These are phyloP conservation scores for Parasarocladium wereldwijsianum DNA, from an alignment of 2,329 filamentous ascomycete genomes.

Conservation along the genomic window DNA sequence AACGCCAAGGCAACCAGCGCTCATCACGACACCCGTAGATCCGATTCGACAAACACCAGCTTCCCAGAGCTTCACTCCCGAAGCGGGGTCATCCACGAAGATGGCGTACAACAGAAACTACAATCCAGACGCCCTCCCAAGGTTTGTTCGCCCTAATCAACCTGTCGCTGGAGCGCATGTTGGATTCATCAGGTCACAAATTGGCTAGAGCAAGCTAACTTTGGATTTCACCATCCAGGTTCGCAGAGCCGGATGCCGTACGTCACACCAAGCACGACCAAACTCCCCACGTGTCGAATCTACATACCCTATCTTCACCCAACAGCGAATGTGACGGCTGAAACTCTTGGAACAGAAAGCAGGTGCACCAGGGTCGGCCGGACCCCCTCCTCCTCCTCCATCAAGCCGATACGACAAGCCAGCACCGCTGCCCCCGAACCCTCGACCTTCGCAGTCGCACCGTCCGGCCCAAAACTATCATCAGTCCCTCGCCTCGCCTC, in stretches of 20 bases:
- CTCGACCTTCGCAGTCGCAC: conserved; percentile 17
- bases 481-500: conserved; percentile 4
- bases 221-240: conserved; percentile 26
- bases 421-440: conserved; percentile 13
- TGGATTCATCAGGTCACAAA: conserved; percentile 4
- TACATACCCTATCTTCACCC: no score
- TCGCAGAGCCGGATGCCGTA: conserved; percentile 63
- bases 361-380: conserved; percentile 2
- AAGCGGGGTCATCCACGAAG: conserved; percentile 12
- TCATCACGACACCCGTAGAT: no score
- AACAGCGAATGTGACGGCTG: no score
- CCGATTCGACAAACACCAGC: no score
- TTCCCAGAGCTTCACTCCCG: no score
- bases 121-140: conserved; percentile 89
- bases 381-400: conserved; percentile 2
- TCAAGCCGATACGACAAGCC: conserved; percentile 7
- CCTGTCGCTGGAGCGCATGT: no score
- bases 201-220: no score
- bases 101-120: conserved; percentile 94
- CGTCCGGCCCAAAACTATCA: conserved; percentile 6
- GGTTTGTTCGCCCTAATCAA: conserved; percentile 57
- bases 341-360: conserved; percentile 5
- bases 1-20: no score
- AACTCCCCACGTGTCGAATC: no score
- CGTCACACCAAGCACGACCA: conserved; percentile 10